Evolutionary conservation across 2,329 filamentous ascomycete species (phyloP).

Genomic region (Beauveria caledonica): DNA sequence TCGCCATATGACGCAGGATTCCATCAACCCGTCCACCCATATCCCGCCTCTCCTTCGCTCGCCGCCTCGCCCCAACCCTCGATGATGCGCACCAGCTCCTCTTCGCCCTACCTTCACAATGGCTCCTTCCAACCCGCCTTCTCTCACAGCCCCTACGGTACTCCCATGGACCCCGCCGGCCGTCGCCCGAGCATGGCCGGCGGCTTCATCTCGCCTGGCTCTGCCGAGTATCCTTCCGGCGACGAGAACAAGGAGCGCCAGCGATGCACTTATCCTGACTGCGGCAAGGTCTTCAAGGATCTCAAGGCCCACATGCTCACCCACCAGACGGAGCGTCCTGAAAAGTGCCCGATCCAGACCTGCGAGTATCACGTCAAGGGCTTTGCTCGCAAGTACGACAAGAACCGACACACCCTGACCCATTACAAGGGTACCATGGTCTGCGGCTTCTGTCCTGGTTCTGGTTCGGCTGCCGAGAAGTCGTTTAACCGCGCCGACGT

Average conservation of each 20-base stretch:
- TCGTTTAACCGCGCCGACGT: slow-evolving; percentile 93
- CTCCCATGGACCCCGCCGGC: slow-evolving; percentile 36
- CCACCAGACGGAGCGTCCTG: slow-evolving; percentile 80
- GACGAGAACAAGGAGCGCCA: slow-evolving; percentile 59
- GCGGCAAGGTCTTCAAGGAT: slow-evolving; percentile 81
- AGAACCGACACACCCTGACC: slow-evolving; percentile 87
- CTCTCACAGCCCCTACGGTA: slow-evolving; percentile 45
- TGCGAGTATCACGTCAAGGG: slow-evolving; percentile 91
- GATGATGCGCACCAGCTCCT: slow-evolving; percentile 44
- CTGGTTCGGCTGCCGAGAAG: slow-evolving; percentile 83
- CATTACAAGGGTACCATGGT: slow-evolving; percentile 98
- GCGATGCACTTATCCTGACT: slow-evolving; percentile 75
- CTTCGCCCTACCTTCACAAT: slow-evolving; percentile 59
- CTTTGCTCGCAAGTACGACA: slow-evolving; percentile 92
- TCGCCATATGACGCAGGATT: slow-evolving; percentile 41
- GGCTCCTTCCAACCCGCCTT: slow-evolving; percentile 44
- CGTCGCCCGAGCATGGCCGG: slow-evolving; percentile 57
- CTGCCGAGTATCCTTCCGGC: slow-evolving; percentile 51
- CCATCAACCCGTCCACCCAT: slow-evolving; percentile 37
- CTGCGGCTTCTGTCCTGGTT: slow-evolving; percentile 87
- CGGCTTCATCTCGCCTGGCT: slow-evolving; percentile 59
- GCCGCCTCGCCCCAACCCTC: slow-evolving; percentile 43
- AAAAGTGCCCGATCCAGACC: slow-evolving; percentile 87
- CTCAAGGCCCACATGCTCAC: slow-evolving; percentile 92
- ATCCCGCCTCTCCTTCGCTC: slow-evolving; percentile 56